phyloP scores from a whole-genome alignment of 2,329 filamentous ascomycete species.

The Fusarium caatingaense region DNA sequence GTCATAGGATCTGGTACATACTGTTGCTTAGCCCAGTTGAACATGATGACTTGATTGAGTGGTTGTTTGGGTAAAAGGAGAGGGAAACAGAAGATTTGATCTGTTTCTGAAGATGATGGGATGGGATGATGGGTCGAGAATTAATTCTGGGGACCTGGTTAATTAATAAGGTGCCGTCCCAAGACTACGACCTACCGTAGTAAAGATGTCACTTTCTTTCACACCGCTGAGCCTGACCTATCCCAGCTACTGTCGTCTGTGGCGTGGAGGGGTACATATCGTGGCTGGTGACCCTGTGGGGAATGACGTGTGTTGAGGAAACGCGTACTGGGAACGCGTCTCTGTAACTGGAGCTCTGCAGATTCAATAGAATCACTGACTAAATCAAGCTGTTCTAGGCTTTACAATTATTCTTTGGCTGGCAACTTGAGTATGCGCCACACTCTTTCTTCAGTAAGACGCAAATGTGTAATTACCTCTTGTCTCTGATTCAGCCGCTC shows the following conservation, averaged over 20 bases:
- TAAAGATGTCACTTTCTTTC: constrained; percentile 39
- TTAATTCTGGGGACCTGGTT: constrained; percentile 37
- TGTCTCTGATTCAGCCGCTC: constrained; percentile 4
- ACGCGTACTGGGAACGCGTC: constrained; percentile 37
- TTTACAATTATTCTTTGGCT: not conserved
- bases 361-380: not conserved
- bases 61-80: not conserved
- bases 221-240: constrained; percentile 33
- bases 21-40: constrained; percentile 96
- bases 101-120: constrained; percentile 23
- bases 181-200: constrained; percentile 9
- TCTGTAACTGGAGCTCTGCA: not conserved
- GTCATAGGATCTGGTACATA: constrained; percentile 58
- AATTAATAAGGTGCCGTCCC: constrained; percentile 25
- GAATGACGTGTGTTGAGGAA: constrained; percentile 37
- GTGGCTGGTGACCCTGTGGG: constrained; percentile 35
- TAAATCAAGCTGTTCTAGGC: not conserved
- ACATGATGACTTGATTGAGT: constrained; percentile 66
- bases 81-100: not conserved
- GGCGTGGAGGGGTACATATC: constrained; percentile 37
- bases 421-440: constrained; percentile 3
- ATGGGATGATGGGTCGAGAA: constrained; percentile 42
- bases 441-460: not conserved
- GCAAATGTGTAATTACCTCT: not conserved
- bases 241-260: constrained; percentile 8